These are phyloP conservation scores for Cephaloascus fragrans DNA, from an alignment of 805 yeast species.

Conservation along the genomic window DNA sequence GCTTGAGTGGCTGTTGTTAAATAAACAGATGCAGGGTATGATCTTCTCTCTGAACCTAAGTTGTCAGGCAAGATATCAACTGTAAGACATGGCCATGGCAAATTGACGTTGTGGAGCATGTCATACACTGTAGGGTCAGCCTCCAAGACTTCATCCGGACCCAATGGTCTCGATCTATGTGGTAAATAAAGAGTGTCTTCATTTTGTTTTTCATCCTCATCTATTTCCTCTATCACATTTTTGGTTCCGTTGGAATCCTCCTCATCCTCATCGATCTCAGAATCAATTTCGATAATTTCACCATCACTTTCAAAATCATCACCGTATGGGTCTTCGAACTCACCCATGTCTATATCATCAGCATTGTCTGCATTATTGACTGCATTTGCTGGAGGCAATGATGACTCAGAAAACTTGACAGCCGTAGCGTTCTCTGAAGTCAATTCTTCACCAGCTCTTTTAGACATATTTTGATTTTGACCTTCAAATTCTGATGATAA, in stretches of 20 bases:
- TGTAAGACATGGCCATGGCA: conserved; percentile 97
- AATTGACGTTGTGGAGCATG: conserved; percentile 87
- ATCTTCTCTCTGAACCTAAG: conserved; percentile 81
- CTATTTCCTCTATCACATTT: conserved; percentile 24
- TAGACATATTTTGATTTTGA: no score
- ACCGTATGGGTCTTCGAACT: conserved; percentile 81
- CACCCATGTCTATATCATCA: conserved; percentile 59
- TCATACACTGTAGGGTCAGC: conserved; percentile 95
- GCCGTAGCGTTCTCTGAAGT: conserved; percentile 17
- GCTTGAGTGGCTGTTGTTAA: conserved; percentile 94
- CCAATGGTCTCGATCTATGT: conserved; percentile 79
- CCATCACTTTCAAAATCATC: conserved; percentile 92
- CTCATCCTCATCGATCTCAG: conserved; percentile 25
- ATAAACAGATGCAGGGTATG: conserved; percentile 80
- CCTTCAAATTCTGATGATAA: no score
- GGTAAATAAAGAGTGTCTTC: conserved; percentile 66
- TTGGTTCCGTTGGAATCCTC: conserved; percentile 27
- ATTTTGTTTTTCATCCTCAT: conserved; percentile 20
- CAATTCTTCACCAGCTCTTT: conserved; percentile 35
- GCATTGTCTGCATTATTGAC: conserved; percentile 12
- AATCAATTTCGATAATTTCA: conserved; percentile 74
- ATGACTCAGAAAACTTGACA: conserved; percentile 21
- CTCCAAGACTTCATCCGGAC: conserved; percentile 91
- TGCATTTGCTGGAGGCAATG: conserved; percentile 30
- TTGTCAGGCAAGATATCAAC: conserved; percentile 82